These are phyloP conservation scores for Halophytophthora polymorphica DNA, from an alignment of 352 stramenopile genomes.

Conservation along the genomic window DNA sequence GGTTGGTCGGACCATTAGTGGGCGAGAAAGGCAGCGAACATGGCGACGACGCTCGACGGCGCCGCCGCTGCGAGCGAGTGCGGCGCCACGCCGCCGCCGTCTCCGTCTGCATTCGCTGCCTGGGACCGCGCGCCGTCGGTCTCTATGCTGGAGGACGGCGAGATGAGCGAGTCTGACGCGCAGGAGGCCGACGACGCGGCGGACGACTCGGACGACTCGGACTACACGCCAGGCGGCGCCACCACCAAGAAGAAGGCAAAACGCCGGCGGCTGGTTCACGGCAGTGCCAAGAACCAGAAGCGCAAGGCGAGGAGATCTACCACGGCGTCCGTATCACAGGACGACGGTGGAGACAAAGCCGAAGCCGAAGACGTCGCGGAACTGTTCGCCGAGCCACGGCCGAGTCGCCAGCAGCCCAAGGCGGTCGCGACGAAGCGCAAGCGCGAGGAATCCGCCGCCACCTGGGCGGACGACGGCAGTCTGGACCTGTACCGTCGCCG, in stretches of 20 bases:
- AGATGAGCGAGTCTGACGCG: no score
- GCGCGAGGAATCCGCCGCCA: constrained; percentile 21
- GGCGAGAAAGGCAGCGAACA: no score
- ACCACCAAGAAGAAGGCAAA: constrained; percentile 10
- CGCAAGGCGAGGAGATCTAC: constrained; percentile 5
- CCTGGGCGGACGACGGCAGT: constrained; percentile 48
- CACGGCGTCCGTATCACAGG: no score
- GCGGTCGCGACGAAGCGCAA: constrained; percentile 10
- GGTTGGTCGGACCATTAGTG: no score
- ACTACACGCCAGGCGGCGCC: constrained; percentile 22
- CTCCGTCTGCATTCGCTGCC: constrained; percentile 1
- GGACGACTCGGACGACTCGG: constrained; percentile 27
- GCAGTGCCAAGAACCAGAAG: constrained; percentile 1
- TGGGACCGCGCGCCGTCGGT: not conserved
- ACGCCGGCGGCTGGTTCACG: constrained; percentile 16
- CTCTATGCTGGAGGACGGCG: constrained; percentile 9
- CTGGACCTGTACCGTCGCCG: constrained; percentile 26
- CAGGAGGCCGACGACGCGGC: not conserved
- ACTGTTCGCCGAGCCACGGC: not conserved
- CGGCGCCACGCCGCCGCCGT: constrained; percentile 8
- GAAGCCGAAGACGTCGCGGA: not conserved
- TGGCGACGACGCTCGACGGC: no score
- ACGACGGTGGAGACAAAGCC: constrained; percentile 3
- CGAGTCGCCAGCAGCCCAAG: constrained; percentile 6
- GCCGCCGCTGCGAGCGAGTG: no score